These are phyloP conservation scores for Fusarium vanettenii DNA, from an alignment of 2,329 filamentous ascomycete species.

Conservation along the genomic window DNA sequence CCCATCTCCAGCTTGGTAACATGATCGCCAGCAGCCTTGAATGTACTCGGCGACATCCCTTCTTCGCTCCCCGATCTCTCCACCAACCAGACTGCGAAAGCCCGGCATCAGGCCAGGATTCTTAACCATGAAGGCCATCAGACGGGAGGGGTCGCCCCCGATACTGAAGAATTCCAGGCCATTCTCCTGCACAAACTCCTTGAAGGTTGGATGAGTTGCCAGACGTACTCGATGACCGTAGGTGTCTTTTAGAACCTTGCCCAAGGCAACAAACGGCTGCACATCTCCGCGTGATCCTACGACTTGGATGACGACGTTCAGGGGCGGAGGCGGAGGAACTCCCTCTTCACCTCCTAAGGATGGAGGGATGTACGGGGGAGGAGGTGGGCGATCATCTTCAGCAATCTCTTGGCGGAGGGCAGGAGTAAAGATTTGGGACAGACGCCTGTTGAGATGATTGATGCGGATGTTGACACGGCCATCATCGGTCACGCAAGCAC, in stretches of 20 bases:
- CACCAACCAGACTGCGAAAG: slow-evolving; percentile 78
- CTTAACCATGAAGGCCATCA: slow-evolving; percentile 94
- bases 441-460: slow-evolving; percentile 73
- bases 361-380: slow-evolving; percentile 77
- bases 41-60: slow-evolving; percentile 82
- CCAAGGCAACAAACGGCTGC: slow-evolving; percentile 79
- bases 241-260: slow-evolving; percentile 70
- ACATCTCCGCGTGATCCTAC: slow-evolving; percentile 81
- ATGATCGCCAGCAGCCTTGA: slow-evolving; percentile 86
- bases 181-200: slow-evolving; percentile 74
- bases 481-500: slow-evolving; percentile 60
- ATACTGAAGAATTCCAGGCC: slow-evolving; percentile 81
- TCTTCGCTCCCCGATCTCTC: slow-evolving; percentile 80
- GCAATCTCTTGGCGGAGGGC: slow-evolving; percentile 68
- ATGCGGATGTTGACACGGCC: slow-evolving; percentile 85
- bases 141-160: slow-evolving; percentile 78
- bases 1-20: slow-evolving; percentile 82
- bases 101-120: slow-evolving; percentile 88
- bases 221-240: slow-evolving; percentile 79
- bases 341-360: slow-evolving; percentile 72
- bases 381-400: slow-evolving; percentile 55
- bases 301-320: slow-evolving; percentile 81
- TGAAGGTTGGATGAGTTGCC: slow-evolving; percentile 78
- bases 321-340: slow-evolving; percentile 66
- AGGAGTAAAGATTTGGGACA: slow-evolving; percentile 76